A percentile compares a stretch with the other conserved stretches of the same genome.
phyloP scores from a whole-genome alignment of 2,329 filamentous ascomycete species.

The Xylaria sp. region DNA sequence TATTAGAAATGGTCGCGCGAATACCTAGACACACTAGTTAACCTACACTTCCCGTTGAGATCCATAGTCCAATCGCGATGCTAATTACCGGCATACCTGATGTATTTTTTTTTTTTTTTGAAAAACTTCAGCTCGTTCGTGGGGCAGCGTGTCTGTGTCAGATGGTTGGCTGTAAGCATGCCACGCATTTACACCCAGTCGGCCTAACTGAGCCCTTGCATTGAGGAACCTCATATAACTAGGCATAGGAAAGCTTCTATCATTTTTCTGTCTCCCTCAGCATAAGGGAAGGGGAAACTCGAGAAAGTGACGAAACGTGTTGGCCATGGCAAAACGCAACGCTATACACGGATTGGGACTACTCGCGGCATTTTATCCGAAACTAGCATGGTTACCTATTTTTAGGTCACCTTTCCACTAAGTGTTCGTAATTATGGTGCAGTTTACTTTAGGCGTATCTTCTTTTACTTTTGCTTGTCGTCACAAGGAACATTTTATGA shows the following conservation, averaged over 20 bases:
- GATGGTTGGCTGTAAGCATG: constrained; percentile 4
- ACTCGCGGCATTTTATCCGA: background rate
- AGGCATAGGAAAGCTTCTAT: background rate
- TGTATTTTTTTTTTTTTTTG: background rate
- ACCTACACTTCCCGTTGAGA: background rate
- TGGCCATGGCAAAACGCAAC: background rate
- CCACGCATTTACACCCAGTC: background rate
- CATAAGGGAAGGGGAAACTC: background rate
- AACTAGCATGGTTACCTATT: background rate
- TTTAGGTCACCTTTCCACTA: background rate
- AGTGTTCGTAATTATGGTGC: background rate
- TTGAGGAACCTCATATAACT: background rate
- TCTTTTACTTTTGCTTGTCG: background rate
- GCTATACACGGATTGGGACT: background rate
- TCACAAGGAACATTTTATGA: background rate
- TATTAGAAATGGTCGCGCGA: background rate
- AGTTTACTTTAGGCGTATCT: background rate
- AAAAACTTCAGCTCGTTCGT: background rate
- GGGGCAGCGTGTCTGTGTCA: background rate
- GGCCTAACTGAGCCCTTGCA: background rate
- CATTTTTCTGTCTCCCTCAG: background rate
- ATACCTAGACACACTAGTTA: background rate
- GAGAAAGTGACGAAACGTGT: background rate
- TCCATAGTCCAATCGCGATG: background rate
- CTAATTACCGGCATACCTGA: background rate